phyloP scores from a whole-genome alignment of 441 rosid genomes.

The Croton laevigatus region DNA sequence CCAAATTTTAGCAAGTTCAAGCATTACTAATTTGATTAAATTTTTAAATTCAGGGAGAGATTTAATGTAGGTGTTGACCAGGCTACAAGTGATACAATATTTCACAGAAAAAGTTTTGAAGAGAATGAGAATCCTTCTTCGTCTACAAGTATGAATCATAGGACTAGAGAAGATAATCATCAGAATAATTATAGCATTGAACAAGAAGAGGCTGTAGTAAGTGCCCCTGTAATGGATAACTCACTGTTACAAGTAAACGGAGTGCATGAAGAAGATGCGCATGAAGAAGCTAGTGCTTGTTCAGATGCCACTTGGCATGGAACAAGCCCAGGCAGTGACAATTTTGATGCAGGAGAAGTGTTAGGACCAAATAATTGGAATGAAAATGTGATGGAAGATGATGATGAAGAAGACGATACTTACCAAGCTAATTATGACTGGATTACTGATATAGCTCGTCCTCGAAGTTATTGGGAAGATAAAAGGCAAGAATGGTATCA shows the following conservation, averaged over 20 bases:
- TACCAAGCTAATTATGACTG: slow-evolving; percentile 44
- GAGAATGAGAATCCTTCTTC: slow-evolving; percentile 24
- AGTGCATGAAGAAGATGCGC: slow-evolving; percentile 13
- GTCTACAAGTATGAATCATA: slow-evolving; percentile 15
- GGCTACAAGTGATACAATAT: slow-evolving; percentile 18
- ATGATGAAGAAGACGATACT: slow-evolving; percentile 40
- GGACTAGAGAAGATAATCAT: background rate
- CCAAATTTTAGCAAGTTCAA: background rate
- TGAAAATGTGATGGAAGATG: slow-evolving; percentile 34
- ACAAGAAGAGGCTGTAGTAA: background rate
- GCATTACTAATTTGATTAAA: background rate
- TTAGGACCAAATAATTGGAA: slow-evolving; percentile 28
- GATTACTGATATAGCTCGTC: slow-evolving; percentile 69
- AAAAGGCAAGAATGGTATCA: slow-evolving; percentile 65
- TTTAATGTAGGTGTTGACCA: slow-evolving; percentile 37
- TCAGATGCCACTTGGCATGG: slow-evolving; percentile 23
- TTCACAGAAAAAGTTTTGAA: slow-evolving; percentile 13
- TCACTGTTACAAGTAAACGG: slow-evolving; percentile 11
- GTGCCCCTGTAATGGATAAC: background rate
- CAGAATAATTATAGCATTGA: slow-evolving; percentile 3
- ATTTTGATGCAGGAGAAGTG: slow-evolving; percentile 24
- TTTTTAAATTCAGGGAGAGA: slow-evolving; percentile 48
- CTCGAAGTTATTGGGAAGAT: slow-evolving; percentile 89
- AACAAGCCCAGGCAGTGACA: slow-evolving; percentile 11
- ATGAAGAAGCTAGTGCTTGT: slow-evolving; percentile 18